A percentile compares a stretch with the other conserved stretches of the same genome.
phyloP scores from a whole-genome alignment of 192 early-diverging fungal species.

The Backusella tarrabulga region DNA sequence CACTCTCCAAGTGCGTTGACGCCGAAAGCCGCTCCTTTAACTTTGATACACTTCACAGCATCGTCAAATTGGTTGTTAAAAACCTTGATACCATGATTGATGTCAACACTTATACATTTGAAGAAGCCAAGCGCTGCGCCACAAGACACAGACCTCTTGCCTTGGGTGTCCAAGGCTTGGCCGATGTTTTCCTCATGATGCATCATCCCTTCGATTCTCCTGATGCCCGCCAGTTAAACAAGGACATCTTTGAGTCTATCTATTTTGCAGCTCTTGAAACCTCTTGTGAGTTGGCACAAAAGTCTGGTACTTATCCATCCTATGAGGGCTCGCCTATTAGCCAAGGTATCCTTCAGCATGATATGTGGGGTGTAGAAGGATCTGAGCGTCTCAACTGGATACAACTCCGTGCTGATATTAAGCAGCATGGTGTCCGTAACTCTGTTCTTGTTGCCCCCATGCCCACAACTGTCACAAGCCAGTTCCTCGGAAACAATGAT shows the following conservation, averaged over 20 bases:
- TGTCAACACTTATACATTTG: conserved; percentile 91
- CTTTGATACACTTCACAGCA: conserved; percentile 76
- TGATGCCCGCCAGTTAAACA: conserved; percentile 81
- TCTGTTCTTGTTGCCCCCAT: conserved; percentile 92
- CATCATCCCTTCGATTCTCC: conserved; percentile 89
- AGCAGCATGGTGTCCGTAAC: conserved; percentile 84
- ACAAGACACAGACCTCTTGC: conserved; percentile 91
- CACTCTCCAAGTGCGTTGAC: conserved; percentile 86
- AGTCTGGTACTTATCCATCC: conserved; percentile 76
- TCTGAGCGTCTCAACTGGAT: conserved; percentile 89
- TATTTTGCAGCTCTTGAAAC: conserved; percentile 92
- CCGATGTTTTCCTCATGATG: conserved; percentile 93
- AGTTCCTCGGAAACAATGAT: conserved; percentile 97
- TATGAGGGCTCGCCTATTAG: conserved; percentile 85
- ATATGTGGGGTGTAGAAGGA: conserved; percentile 82
- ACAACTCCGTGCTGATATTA: conserved; percentile 71
- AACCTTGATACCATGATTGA: conserved; percentile 98
- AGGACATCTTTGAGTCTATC: conserved; percentile 90
- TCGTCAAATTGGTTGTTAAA: conserved; percentile 81
- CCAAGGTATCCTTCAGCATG: conserved; percentile 85
- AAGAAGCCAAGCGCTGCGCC: conserved; percentile 81
- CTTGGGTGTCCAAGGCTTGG: conserved; percentile 90
- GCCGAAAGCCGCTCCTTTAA: conserved; percentile 60
- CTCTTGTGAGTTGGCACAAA: conserved; percentile 83
- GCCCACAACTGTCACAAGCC: conserved; percentile 93